phyloP scores from a whole-genome alignment of 768 basidiomycete genomes.

The Auricularia heimuer region DNA sequence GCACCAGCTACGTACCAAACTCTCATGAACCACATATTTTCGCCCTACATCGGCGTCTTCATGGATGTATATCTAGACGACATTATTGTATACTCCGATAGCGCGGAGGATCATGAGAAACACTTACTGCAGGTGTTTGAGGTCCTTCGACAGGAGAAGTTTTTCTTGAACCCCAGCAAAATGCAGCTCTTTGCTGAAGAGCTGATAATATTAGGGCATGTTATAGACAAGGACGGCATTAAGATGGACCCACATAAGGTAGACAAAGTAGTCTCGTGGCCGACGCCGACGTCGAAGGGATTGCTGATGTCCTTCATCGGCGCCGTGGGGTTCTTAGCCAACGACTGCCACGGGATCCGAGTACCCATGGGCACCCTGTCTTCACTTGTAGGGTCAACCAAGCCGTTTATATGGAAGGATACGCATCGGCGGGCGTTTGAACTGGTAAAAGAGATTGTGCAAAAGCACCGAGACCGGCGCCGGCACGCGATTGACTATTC shows the following conservation, averaged over 20 bases:
- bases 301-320: slow-evolving; percentile 27
- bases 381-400: slow-evolving; percentile 12
- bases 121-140: no score
- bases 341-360: slow-evolving; percentile 20
- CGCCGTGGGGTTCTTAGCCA: slow-evolving; percentile 20
- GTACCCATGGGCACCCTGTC: slow-evolving; percentile 30
- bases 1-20: slow-evolving; percentile 12
- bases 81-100: no score
- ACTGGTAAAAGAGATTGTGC: slow-evolving; percentile 22
- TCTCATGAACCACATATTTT: slow-evolving; percentile 13
- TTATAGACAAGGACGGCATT: slow-evolving; percentile 21
- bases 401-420: slow-evolving; percentile 20
- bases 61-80: slow-evolving; percentile 1
- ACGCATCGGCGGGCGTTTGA: slow-evolving; percentile 19
- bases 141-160: no score
- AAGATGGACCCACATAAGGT: slow-evolving; percentile 9
- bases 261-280: slow-evolving; percentile 22
- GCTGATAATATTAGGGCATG: slow-evolving; percentile 25
- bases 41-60: slow-evolving; percentile 11
- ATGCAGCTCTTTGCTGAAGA: slow-evolving; percentile 8
- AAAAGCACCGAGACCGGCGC: slow-evolving; percentile 14
- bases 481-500: slow-evolving; percentile 10
- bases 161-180: not conserved
- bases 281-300: slow-evolving; percentile 17
- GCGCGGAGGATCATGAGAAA: no score